Base-by-base conservation (phyloP, 345 rosid species). In the Atalantia buxifolia region DNA sequence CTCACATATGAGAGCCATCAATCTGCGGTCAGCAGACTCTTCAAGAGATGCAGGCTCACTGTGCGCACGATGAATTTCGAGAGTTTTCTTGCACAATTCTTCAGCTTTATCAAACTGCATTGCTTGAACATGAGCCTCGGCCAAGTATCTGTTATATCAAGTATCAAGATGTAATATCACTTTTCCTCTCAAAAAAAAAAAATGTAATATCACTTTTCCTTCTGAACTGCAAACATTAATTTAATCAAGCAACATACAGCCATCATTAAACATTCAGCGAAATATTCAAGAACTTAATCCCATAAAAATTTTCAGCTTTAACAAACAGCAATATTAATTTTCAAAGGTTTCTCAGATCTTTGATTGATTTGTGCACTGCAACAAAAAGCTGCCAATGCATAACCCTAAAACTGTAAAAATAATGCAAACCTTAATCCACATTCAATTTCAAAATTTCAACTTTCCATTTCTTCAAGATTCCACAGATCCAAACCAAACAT, bases 91-190 rank as follows among this genome's bases (percentile, higher is more conserved):
- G 86, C 94, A 89, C 77, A 97, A 81, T 66, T 97, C 99, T 86
- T 93, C 98, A 1, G 99, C 99, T 88, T 92, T 92, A 76, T 92
- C 94, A 81, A 97, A 97, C 80, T 94, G 97, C 99, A 97, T 93
- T 68, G 98, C 99, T 70, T 97, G 99, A 81, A 97, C 99, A 79
- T 92, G 93, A 19, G 98, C 98, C 89, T 97, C 99, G 7, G 98
- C 95, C 71, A 97, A 87, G 85, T 94, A 97, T 89, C 99, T 97
- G 87, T 10, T 77, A 72, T 50, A 71, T 82, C 70, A 68, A 79
- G 24, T 63, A 71, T 25, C 28, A 76, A 71, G 35, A 27, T 48
- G 31, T 19, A 13, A 48, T 21, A 16, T 28, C 35, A 36, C 7
- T 40, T 40, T 40, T 40, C 45, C 10, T 38, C 45, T 40, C 45